Evolutionary conservation across 305 asterid species (phyloP), one percentile per base, ranked within the genome.

Genomic region (Solanum hybrid): DNA sequence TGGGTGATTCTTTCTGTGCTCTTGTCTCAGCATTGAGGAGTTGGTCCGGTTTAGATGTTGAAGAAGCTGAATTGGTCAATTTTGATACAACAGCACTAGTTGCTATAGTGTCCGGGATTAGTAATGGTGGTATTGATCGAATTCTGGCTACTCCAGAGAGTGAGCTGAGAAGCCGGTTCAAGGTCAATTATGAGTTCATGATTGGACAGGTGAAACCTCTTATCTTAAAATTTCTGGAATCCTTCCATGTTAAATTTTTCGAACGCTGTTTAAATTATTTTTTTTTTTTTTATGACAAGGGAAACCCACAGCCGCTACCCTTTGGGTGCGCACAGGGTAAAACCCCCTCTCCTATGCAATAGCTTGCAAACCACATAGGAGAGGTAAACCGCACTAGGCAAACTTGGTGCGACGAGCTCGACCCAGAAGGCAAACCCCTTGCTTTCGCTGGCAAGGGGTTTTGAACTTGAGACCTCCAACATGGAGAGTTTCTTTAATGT

Each of bases 21-120:
- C 94, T 96, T 69, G 89, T 95, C 89, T 90, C 91, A 42, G 92
- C 89, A 88, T 92, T 96, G 96, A 94, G 90, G 86, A 95, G 95
- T 87, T 94, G 87, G 77, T 38, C 79, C 10, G 31, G 36, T 7
- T 37, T 14, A 7, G 87, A 29, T 42, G 40, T 37, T 89, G 90
- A 85, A 72, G 91, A 34, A 46, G 79, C 93, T 73, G 92, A 93
- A 90, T 82, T 97, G 91, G 95, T 96, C 88, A 96, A 96, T 93
- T 95, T 95, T 90, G 99, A 97, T 91, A 95, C 99, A 24, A 95
- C 99, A 60, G 95, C 99, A 79, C 86, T 97, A 93, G 92, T 97
- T 88, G 99, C 99, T 24, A 89, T 95, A 79, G 98, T 94, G 82
- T 97, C 99, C 1, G 99, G 99, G 89, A 96, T 96, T 78, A 95